Evolutionary conservation across 139 green algal species (phyloP), one percentile per base, ranked within the genome.

Genomic region (Diplosphaera chodatii): DNA sequence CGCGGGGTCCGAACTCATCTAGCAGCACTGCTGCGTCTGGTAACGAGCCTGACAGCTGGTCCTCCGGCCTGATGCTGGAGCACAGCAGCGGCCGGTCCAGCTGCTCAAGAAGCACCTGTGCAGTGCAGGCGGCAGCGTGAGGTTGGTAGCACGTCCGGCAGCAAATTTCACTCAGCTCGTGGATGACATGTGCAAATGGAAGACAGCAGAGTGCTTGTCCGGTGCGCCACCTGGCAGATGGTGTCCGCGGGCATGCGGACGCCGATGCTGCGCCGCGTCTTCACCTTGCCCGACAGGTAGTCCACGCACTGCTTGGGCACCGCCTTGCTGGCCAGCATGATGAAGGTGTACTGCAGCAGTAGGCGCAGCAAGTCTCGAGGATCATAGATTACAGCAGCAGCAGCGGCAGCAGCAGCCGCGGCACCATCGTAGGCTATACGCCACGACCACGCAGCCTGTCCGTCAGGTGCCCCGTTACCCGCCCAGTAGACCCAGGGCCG

Each of bases 261-360:
- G 0, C 91, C 91, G 20, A 96, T 90, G 30, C 78, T 90, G 74
- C 86, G 75, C 79, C 82, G 71, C 21, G 76, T 82, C 70, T 89
- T 92, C 41, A 73, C 73, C 67, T 78, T 82, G 33, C 78, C 83
- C 6, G 69, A 78, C 67, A 86, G 70, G 41, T 85, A 87, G 75
- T 93, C 86, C 0, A 92, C 72, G 29, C 76, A 79, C 65, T 91
- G 83, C 30, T 87, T 92, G 0, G 90, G 91, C 63, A 97, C 77
- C 68, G 83, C 77, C 82, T 96, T 97, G 78, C 79, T 89, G 23
- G 92, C 91, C 5, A 72, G 76, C 63, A 97, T 74, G 64, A 97
- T 95, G 64, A 96, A 82, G 0, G 92, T 97, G 84, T 94, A 97
- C 81, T 95, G 85, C 72, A 74, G 2, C 13, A n/a, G 25, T n/a